Conservation (phyloP, 352 stramenopile species). For the Globisporangium rhizosaccharum region DNA sequence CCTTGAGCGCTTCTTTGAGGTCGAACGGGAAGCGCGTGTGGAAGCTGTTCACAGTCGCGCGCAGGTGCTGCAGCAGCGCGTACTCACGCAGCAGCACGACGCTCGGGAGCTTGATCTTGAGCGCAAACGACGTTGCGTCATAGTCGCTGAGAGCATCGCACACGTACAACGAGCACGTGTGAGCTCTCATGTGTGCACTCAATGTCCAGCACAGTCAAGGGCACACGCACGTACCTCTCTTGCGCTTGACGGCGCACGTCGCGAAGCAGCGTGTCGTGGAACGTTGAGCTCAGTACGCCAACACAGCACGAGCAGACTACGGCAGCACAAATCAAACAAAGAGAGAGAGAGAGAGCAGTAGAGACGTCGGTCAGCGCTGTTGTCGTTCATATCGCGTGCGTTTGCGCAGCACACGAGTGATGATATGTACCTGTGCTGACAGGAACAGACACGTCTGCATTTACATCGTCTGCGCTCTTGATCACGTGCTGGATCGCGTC, state of each 20-base stretch:
- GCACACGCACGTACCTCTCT: slow-evolving; percentile 18
- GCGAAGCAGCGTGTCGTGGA: slow-evolving; percentile 38
- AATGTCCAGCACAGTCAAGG: not conserved
- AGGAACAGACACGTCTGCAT: not conserved
- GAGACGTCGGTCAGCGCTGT: not conserved
- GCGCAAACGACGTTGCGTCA: slow-evolving; percentile 60
- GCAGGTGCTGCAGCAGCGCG: slow-evolving; percentile 59
- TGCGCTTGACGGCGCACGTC: slow-evolving; percentile 33
- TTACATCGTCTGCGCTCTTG: not conserved
- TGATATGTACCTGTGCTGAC: slow-evolving; percentile 1
- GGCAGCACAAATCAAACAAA: slow-evolving; percentile 2
- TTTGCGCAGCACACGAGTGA: not conserved
- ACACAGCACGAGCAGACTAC: slow-evolving; percentile 66
- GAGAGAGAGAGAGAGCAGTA: not conserved
- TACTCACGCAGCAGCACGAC: slow-evolving; percentile 75
- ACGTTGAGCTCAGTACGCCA: slow-evolving; percentile 42
- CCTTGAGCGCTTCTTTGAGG: slow-evolving; percentile 80
- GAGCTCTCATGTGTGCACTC: not conserved
- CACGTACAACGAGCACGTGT: not conserved
- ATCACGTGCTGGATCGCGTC: slow-evolving; percentile 10
- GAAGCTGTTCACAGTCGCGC: slow-evolving; percentile 26
- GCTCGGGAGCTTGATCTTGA: slow-evolving; percentile 81
- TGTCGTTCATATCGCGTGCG: not conserved
- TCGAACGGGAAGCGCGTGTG: slow-evolving; percentile 36
- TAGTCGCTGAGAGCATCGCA: slow-evolving; percentile 28